Evolutionary conservation across 2,329 filamentous ascomycete genomes (phyloP).

Genomic region (Neopestalotiopsis sp.): DNA sequence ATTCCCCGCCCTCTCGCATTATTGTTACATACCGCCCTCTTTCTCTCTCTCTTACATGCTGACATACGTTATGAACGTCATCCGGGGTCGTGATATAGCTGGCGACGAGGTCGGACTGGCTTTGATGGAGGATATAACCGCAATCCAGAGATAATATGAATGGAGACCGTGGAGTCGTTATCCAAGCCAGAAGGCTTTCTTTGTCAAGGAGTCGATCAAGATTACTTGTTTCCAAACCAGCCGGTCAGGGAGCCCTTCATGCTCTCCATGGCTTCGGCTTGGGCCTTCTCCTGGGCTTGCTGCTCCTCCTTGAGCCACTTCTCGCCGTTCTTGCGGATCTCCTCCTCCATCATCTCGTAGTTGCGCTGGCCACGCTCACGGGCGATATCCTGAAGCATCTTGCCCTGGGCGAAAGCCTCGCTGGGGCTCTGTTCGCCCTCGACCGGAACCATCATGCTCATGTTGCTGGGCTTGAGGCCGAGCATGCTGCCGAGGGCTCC

Average conservation of each 20-base stretch:
- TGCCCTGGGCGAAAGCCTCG: constrained; percentile 86
- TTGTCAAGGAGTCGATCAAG: background rate
- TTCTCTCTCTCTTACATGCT: background rate
- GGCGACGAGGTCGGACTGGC: background rate
- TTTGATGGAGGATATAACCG: background rate
- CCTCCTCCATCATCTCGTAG: constrained; percentile 86
- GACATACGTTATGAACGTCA: background rate
- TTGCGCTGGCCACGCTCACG: constrained; percentile 89
- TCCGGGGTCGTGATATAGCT: background rate
- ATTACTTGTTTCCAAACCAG: constrained; percentile 47
- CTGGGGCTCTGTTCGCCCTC: constrained; percentile 73
- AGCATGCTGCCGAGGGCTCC: constrained; percentile 73
- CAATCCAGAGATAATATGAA: background rate
- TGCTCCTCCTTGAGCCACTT: constrained; percentile 96
- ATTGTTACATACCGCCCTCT: background rate
- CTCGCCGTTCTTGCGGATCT: constrained; percentile 91
- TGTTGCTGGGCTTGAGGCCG: constrained; percentile 75
- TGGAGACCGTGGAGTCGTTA: background rate
- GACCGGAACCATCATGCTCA: constrained; percentile 62
- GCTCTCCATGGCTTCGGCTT: constrained; percentile 88
- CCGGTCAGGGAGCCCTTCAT: constrained; percentile 82
- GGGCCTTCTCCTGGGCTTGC: constrained; percentile 82
- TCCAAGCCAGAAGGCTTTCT: background rate
- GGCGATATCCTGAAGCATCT: constrained; percentile 96
- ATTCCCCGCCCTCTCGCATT: background rate